A percentile compares a stretch with the other conserved stretches of the same genome.
Conservation (phyloP, 2,329 filamentous ascomycete species). For the Apiospora rasikravindrae region DNA sequence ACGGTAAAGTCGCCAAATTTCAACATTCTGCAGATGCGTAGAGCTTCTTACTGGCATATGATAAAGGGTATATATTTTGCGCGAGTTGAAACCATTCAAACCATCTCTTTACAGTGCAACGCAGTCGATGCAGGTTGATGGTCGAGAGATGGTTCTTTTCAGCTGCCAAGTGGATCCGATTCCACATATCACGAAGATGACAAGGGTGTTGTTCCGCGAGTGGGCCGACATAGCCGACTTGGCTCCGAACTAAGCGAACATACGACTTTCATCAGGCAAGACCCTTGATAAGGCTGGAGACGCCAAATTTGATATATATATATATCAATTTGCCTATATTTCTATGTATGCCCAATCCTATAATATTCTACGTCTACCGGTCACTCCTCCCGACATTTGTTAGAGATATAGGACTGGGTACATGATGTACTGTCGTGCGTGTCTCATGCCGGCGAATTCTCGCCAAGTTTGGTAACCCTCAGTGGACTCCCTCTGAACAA, state of each 20-base stretch:
- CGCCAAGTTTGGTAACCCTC: background rate
- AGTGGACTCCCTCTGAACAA: background rate
- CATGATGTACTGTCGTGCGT: background rate
- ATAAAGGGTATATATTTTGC: background rate
- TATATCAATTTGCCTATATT: background rate
- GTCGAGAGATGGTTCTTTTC: background rate
- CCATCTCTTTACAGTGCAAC: background rate
- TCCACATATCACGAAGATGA: background rate
- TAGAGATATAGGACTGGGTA: background rate
- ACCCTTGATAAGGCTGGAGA: background rate
- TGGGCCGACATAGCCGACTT: constrained; percentile 1
- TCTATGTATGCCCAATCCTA: background rate
- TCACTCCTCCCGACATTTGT: background rate
- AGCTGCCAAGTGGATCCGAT: background rate
- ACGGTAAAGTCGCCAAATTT: too few relatives aligned
- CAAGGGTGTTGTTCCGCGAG: background rate
- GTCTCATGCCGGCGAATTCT: background rate
- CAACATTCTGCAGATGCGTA: background rate
- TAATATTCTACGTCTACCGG: background rate
- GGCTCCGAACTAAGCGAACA: background rate
- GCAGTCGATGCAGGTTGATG: background rate
- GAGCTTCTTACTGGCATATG: background rate
- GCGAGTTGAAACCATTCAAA: background rate
- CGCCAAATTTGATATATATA: background rate
- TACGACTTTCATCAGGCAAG: background rate